These are phyloP conservation scores for Iberis pinnata DNA, from an alignment of 345 rosid species.

Conservation along the genomic window DNA sequence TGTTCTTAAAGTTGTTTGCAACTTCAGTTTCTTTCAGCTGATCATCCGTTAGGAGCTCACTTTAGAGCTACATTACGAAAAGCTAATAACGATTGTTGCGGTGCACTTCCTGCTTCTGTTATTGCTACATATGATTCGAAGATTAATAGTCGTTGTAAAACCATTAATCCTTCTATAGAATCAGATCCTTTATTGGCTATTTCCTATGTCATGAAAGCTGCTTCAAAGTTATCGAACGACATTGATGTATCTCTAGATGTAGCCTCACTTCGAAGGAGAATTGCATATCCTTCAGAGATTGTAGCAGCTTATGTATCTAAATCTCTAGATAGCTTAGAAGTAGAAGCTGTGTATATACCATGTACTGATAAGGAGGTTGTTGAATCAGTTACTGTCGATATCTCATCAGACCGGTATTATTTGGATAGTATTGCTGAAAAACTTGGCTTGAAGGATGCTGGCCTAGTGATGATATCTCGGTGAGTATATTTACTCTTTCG, in stretches of 20 bases:
- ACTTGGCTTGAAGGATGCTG: conserved; percentile 56
- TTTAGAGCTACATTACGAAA: conserved; percentile 64
- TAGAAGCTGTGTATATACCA: conserved; percentile 50
- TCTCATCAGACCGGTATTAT: conserved; percentile 49
- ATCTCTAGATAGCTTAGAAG: conserved; percentile 20
- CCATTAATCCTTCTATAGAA: conserved; percentile 54
- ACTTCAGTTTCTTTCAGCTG: conserved; percentile 59
- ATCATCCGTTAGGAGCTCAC: conserved; percentile 73
- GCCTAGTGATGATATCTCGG: conserved; percentile 69
- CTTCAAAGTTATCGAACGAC: conserved; percentile 42
- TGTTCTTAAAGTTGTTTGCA: conserved; percentile 12
- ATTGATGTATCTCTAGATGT: conserved; percentile 37
- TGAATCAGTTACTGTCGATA: conserved; percentile 37
- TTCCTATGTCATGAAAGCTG: conserved; percentile 57
- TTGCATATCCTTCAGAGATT: conserved; percentile 43
- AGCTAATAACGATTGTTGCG: conserved; percentile 49
- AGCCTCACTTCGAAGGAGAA: conserved; percentile 48
- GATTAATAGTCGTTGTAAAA: conserved; percentile 54
- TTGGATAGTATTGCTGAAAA: conserved; percentile 63
- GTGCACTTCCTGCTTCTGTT: conserved; percentile 68
- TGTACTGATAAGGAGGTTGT: conserved; percentile 38
- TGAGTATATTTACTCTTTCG: conserved; percentile 20
- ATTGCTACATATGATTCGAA: conserved; percentile 64
- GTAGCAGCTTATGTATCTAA: conserved; percentile 42
- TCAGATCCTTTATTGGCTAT: conserved; percentile 50